Base-by-base conservation (phyloP, 331 rosid species). In the Rhamnella rubrinervis region DNA sequence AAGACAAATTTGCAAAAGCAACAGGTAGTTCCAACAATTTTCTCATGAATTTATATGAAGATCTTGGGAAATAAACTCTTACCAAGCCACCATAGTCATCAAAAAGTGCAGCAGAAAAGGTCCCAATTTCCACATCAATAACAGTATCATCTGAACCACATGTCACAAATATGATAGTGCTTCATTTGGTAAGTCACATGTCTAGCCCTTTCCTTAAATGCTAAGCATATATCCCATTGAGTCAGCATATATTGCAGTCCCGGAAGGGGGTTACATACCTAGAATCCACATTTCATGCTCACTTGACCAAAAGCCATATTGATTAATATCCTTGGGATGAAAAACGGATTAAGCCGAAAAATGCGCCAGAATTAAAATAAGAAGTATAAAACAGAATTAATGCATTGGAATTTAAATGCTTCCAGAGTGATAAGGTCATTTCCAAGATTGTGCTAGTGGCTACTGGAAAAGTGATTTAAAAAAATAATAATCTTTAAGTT, bases 221-320 rank as follows among this genome's bases (percentile, higher is more conserved):
- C 21, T 40, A 8, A 28, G 20, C 47, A 40, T 71, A 71, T 55
- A 59, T 70, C 63, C 17, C 49, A 50, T 6, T 38, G 49, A 35
- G 25, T 47, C 41, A 10, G 35, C 66, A 55, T 75, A 73, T 16
- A 60, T 71, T 71, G 59, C 37, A 28, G 64, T 38, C 58, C 59
- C 44, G n/a, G 52, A 75, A 75, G 72, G 50, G 23, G 61, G 38
- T 28, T 28, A 61, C 26, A 39, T 73, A 93, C 98, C 95, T 93
- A 96, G 74, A 93, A 88, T 49, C 97, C 96, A 80, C 88, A 93
- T 75, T 85, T 93, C 95, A 93, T 93, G 97, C 97, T 91, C 79
- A 93, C 86, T 46, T 91, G 98, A 63, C 98, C 97, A 41, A 97
- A 85, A 59, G 98, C 98, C 98, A 93, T 91, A 81, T 93, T 91